Percentiles rank a stretch among this genome's conserved stretches.
Evolutionary conservation across 2,329 filamentous ascomycete genomes (phyloP).

Genomic region (Penicillium sp.): DNA sequence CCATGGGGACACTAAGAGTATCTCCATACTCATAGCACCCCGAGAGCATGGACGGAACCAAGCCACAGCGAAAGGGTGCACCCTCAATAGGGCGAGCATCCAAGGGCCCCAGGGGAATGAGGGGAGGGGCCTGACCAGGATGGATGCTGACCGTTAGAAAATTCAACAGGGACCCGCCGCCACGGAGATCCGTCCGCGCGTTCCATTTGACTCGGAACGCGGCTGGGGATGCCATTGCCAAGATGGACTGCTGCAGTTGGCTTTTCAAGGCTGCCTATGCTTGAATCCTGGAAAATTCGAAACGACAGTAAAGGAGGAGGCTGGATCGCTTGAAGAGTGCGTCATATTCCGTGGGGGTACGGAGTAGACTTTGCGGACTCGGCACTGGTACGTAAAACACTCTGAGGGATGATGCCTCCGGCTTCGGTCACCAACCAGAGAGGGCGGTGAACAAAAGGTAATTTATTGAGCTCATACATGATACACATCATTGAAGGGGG

Average conservation of each 20-base stretch:
- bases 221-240: neutral
- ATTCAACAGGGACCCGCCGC: slow-evolving; percentile 2
- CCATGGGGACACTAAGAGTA: neutral
- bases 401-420: neutral
- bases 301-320: neutral
- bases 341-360: neutral
- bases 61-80: neutral
- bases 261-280: neutral
- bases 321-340: neutral
- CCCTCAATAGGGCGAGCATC: neutral
- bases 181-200: slow-evolving; percentile 8
- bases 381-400: too few relatives aligned
- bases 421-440: neutral
- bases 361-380: neutral
- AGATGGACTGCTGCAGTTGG: neutral
- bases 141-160: slow-evolving; percentile 6
- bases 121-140: neutral
- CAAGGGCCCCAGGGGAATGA: neutral
- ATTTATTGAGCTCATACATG: neutral
- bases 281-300: neutral
- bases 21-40: neutral
- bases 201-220: neutral
- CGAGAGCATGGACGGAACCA: neutral
- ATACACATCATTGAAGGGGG: neutral
- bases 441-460: neutral